Conservation (phyloP, 176 grass and related monocot genomes). For the Bothriochloa decipiens region DNA sequence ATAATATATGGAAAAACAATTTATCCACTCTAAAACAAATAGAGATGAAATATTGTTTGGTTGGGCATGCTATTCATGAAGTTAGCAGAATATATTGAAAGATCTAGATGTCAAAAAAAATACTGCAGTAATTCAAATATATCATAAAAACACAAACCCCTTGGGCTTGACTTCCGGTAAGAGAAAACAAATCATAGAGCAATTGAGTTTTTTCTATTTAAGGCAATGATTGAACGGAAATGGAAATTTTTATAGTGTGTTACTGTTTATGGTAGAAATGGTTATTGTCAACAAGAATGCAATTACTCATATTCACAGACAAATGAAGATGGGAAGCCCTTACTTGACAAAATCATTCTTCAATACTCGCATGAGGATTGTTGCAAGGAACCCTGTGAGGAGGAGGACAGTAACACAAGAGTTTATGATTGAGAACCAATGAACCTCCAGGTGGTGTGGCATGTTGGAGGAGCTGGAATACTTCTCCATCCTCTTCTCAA, state of each 20-base stretch:
- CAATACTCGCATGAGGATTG: conserved; percentile 95
- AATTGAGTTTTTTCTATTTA: background rate
- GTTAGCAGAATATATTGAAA: background rate
- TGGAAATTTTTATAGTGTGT: background rate
- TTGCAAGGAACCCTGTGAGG: conserved; percentile 88
- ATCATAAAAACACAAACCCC: background rate
- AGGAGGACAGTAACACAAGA: conserved; percentile 93
- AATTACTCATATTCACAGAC: background rate
- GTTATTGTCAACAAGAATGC: background rate
- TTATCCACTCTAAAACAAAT: conserved; percentile 26
- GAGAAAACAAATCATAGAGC: conserved; percentile 2
- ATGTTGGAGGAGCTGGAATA: conserved; percentile 83
- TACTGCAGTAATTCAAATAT: background rate
- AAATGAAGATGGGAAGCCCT: conserved; percentile 27
- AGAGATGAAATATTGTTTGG: background rate
- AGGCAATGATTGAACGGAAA: background rate
- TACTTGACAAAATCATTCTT: conserved; percentile 99
- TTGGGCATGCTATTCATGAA: background rate
- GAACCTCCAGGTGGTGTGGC: conserved; percentile 88
- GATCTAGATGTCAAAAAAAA: background rate
- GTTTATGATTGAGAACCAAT: conserved; percentile 99
- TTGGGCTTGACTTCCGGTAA: background rate
- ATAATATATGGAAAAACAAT: background rate
- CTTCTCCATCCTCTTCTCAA: conserved; percentile 96
- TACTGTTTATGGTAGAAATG: background rate